Conservation (phyloP, 2,329 filamentous ascomycete species). For the Verticillium isaacii region DNA sequence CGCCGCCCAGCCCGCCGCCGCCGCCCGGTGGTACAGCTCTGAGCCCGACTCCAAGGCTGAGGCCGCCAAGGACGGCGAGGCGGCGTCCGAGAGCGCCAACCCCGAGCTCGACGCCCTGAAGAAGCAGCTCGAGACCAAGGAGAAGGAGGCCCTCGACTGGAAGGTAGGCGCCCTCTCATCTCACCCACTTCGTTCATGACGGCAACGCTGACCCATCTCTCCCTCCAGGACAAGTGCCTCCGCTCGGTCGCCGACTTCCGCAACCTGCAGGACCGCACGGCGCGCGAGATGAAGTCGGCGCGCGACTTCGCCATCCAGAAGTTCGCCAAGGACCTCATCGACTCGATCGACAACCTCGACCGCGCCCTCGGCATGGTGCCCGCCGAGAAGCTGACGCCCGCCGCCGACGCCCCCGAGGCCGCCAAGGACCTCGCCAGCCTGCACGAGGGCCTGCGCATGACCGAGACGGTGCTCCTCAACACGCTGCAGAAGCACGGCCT, state of each 20-base stretch:
- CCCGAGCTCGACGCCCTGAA: constrained; percentile 38
- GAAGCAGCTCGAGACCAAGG: constrained; percentile 48
- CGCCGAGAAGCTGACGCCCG: constrained; percentile 60
- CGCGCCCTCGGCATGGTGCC: constrained; percentile 80
- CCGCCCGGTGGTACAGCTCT: constrained; percentile 45
- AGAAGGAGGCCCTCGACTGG: constrained; percentile 61
- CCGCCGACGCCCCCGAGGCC: constrained; percentile 27
- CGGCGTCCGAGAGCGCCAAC: constrained; percentile 16
- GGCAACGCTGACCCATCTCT: no score
- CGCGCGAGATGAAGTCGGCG: constrained; percentile 81
- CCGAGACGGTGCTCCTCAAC: constrained; percentile 78
- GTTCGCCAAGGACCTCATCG: constrained; percentile 91
- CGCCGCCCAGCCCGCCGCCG: constrained; percentile 26
- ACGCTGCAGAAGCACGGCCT: constrained; percentile 93
- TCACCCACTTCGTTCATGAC: no score
- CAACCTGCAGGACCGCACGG: constrained; percentile 92
- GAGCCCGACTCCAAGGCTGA: constrained; percentile 34
- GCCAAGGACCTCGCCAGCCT: constrained; percentile 71
- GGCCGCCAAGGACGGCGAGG: constrained; percentile 19
- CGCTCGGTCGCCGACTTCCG: constrained; percentile 94
- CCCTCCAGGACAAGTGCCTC: constrained; percentile 79
- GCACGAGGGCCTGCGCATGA: constrained; percentile 92
- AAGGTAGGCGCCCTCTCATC: constrained; percentile 58
- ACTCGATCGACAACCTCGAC: constrained; percentile 95
- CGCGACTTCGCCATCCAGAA: constrained; percentile 93